Evolutionary conservation across 1,284 basidiomycete genomes (phyloP), one percentile per base, ranked within the genome.

Genomic region (Omphalotus olearius): DNA sequence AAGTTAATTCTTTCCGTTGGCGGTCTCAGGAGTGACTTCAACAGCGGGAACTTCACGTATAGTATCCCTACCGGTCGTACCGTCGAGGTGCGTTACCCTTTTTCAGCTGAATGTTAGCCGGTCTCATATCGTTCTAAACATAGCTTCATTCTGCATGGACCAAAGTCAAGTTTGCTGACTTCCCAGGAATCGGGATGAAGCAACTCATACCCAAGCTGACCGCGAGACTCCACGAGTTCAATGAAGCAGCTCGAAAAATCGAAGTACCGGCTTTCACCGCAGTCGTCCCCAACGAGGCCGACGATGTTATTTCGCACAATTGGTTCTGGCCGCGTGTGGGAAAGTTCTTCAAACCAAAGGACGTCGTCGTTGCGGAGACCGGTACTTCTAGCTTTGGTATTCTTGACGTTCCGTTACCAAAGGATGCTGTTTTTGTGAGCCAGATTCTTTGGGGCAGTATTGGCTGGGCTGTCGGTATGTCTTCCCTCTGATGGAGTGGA

Each of bases 361-460:
- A 95, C 65, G 80, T 95, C 45, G 80, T 96, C 57, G 69, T 96
- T 45, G 82, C 88, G 0, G 93, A 96, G 70, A 95, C 93, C 58
- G 92, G 85, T 71, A 83, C 82, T 0, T 74, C 81, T 2, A 82
- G 75, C 52, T 92, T 92, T 61, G 90, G 89, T 44, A 78, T 92
- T 46, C 66, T 93, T 33, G 88, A 91, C 56, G 76, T 91, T 16
- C 80, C 85, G 1, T 68, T 95, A 17, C 93, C 93, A 0, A 72
- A 80, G 18, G 74, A 80, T 41, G 71, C 83, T 0, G 67, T 82
- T 2, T 82, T 88, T 54, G 62, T 93, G 38, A 81, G 79, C 55
- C 93, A 95, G 69, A 79, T 93, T 38, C 68, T 94, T 4, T 94
- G 88, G 83, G 91, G 91, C 36, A 85, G 82, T 50, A 96, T 95